Percentiles rank a stretch among this genome's conserved stretches.
Evolutionary conservation across 2,329 filamentous ascomycete genomes (phyloP).

Genomic region (Aspergillus oerlinghausenensis): DNA sequence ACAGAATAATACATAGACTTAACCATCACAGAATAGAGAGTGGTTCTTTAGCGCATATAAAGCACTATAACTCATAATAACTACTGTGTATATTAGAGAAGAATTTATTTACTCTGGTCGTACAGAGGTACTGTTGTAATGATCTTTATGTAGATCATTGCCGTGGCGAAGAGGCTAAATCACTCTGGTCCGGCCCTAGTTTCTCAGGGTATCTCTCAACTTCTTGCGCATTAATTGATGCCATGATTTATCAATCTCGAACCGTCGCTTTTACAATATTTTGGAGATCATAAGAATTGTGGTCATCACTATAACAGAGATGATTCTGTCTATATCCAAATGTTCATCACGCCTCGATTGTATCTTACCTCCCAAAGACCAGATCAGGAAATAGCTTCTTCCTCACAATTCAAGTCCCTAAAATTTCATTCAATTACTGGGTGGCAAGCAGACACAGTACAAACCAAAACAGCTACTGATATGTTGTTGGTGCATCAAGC

Average conservation of each 20-base stretch:
- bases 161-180: background rate
- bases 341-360: conserved; percentile 41
- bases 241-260: background rate
- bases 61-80: too few relatives aligned
- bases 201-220: background rate
- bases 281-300: background rate
- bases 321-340: conserved; percentile 21
- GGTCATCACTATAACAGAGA: conserved; percentile 16
- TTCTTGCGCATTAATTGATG: background rate
- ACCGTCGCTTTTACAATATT: background rate
- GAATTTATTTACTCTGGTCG: background rate
- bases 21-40: too few relatives aligned
- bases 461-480: conserved; percentile 21
- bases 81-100: too few relatives aligned
- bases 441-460: conserved; percentile 26
- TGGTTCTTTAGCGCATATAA: too few relatives aligned
- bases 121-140: background rate
- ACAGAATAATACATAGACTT: too few relatives aligned
- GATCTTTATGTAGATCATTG: background rate
- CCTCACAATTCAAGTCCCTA: conserved; percentile 13
- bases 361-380: conserved; percentile 39
- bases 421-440: conserved; percentile 32
- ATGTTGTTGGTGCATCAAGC: conserved; percentile 92
- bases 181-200: background rate
- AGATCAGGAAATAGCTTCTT: conserved; percentile 21